Evolutionary conservation across 495 filamentous ascomycete species (phyloP).

Genomic region (Aspergillus campestris): DNA sequence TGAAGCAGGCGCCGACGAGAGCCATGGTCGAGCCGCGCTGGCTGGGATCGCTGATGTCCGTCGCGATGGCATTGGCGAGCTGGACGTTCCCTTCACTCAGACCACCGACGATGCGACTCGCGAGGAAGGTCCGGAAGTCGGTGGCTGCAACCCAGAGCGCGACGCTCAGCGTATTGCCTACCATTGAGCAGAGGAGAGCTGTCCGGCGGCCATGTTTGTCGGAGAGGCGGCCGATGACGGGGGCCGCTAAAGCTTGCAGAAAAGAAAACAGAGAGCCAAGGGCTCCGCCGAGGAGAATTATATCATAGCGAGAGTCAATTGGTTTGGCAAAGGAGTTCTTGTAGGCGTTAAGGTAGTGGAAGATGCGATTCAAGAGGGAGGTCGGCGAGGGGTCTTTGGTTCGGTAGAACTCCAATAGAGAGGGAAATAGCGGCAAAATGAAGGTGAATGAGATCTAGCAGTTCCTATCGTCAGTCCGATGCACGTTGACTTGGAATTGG

Average conservation of each 20-base stretch:
- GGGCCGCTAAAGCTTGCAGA: constrained; percentile 87
- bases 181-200: constrained; percentile 86
- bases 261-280: constrained; percentile 89
- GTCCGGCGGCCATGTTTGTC: constrained; percentile 83
- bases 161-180: constrained; percentile 87
- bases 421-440: constrained; percentile 93
- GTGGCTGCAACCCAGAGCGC: constrained; percentile 87
- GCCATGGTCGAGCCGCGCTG: constrained; percentile 88
- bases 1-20: constrained; percentile 92
- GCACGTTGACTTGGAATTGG: not conserved
- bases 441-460: constrained; percentile 82
- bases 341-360: constrained; percentile 84
- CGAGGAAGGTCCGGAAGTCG: constrained; percentile 92
- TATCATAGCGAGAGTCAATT: constrained; percentile 94
- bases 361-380: constrained; percentile 66
- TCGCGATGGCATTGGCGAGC: constrained; percentile 91
- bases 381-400: constrained; percentile 46
- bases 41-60: constrained; percentile 80
- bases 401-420: constrained; percentile 91
- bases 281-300: constrained; percentile 91
- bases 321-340: constrained; percentile 88
- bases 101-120: constrained; percentile 83
- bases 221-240: constrained; percentile 80
- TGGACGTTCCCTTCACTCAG: constrained; percentile 97
- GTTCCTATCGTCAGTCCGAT: not conserved